These are phyloP conservation scores for Crepidotus variabilis DNA, from an alignment of 768 basidiomycete genomes.

Conservation along the genomic window DNA sequence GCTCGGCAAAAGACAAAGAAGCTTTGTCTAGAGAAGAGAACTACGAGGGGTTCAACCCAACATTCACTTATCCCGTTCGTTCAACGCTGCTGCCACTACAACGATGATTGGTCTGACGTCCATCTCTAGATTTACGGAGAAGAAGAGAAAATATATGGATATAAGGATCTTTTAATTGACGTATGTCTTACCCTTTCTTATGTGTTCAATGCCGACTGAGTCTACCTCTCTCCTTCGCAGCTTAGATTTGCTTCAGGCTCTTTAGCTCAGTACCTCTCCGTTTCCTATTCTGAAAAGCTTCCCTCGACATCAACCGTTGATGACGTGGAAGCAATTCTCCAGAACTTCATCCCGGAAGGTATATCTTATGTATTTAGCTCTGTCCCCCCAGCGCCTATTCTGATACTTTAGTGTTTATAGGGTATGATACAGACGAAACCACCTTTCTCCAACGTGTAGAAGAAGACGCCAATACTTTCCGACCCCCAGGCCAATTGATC, in stretches of 20 bases:
- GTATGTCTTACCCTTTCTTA: conserved; percentile 38
- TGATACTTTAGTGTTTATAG: too few species aligned
- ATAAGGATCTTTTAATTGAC: conserved; percentile 78
- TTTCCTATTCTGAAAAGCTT: conserved; percentile 67
- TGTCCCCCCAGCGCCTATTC: too few species aligned
- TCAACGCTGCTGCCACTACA: neutral
- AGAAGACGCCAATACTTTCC: conserved; percentile 73
- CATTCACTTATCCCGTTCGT: conserved; percentile 88
- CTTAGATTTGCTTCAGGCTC: conserved; percentile 87
- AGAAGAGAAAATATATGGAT: conserved; percentile 95
- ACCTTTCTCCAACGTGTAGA: conserved; percentile 70
- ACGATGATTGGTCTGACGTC: neutral
- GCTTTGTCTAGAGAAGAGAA: conserved; percentile 51
- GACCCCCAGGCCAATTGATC: conserved; percentile 72
- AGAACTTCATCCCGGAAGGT: conserved; percentile 77
- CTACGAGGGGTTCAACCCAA: conserved; percentile 72
- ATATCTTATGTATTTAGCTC: too few species aligned
- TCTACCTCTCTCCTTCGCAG: too few species aligned
- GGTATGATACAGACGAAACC: conserved; percentile 64
- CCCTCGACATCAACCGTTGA: conserved; percentile 68
- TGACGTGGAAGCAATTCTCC: conserved; percentile 78
- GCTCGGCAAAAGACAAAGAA: conserved; percentile 64
- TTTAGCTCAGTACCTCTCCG: conserved; percentile 67
- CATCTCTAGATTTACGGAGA: conserved; percentile 82
- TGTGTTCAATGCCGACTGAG: too few species aligned